Base-by-base conservation (phyloP, 1,284 basidiomycete genomes). In the Singerocomus inundabilis region DNA sequence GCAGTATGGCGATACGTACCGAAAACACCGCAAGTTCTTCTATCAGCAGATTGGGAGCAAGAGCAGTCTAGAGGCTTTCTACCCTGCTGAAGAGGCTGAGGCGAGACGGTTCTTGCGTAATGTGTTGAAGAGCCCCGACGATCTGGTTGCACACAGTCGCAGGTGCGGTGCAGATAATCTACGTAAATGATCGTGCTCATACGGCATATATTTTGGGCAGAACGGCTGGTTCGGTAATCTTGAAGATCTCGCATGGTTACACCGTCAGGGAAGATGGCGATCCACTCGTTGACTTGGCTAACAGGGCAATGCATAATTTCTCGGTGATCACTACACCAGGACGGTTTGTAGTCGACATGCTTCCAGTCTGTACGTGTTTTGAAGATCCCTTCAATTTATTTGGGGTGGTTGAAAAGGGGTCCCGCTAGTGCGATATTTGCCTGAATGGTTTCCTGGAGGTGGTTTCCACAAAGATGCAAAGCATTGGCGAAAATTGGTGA, bases 21-120 rank as follows among this genome's bases (percentile, higher is more conserved):
- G 54, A 9, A 48, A 55, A 25, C 15, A 54, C 34, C 54, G 52
- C 42, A 58, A 43, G 21, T 43, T 53, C 7, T 59, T 65, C 29
- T 55, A 55, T 18, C 58, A 46, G 21, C 50, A 57, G 5, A 51
- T 68, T 11, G 59, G 62, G 10, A 61, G 53, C 13, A 59, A 52
- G 26, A 44, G 38, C 1, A 58, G 48, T 11, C 16, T 61, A 0
- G 28, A 42, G 21, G 21, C 26, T 1, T 61, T 56, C 33, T 45
- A 54, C 26, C 28, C 32, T 28, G 41, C 47, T 1, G 42, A 59
- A 30, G 56, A 60, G 33, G 57, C 58, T 15, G 55, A 53, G 25
- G 51, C 51, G 6, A 58, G 33, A 15, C 45, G 28, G 5, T 64
- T 63, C 15, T 13, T 66, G 16, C 35, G 48, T 28, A 53, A 52